These are phyloP conservation scores for Colletotrichum lentis DNA, from an alignment of 2,329 filamentous ascomycete genomes.

Conservation along the genomic window DNA sequence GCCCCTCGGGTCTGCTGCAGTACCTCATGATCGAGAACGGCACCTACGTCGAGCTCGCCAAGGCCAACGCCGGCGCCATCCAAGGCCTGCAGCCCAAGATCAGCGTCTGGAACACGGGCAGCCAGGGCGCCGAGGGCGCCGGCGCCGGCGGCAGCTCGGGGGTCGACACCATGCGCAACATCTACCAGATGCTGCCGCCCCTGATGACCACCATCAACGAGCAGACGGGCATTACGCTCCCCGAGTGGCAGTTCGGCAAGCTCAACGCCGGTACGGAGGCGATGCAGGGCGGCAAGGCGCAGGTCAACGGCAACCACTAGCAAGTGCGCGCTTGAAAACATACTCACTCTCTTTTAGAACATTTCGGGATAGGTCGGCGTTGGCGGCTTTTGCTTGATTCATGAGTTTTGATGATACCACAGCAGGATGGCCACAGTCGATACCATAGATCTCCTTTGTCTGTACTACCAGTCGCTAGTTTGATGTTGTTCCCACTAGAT, in stretches of 20 bases:
- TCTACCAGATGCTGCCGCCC: slow-evolving; percentile 86
- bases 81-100: slow-evolving; percentile 86
- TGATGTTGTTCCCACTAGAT: background rate
- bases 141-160: slow-evolving; percentile 50
- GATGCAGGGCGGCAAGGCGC: slow-evolving; percentile 39
- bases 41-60: slow-evolving; percentile 78
- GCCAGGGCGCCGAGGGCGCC: slow-evolving; percentile 53
- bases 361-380: slow-evolving; percentile 13
- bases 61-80: slow-evolving; percentile 79
- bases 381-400: slow-evolving; percentile 16
- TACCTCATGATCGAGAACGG: slow-evolving; percentile 89
- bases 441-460: slow-evolving; percentile 28
- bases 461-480: background rate
- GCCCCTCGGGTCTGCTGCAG: slow-evolving; percentile 79
- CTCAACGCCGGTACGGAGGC: slow-evolving; percentile 49
- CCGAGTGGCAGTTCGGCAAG: slow-evolving; percentile 75
- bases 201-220: slow-evolving; percentile 87
- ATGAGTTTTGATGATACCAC: slow-evolving; percentile 27
- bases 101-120: slow-evolving; percentile 86
- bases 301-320: slow-evolving; percentile 23
- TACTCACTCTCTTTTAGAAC: background rate
- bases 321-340: too few relatives aligned
- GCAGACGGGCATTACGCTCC: slow-evolving; percentile 83
- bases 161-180: slow-evolving; percentile 76
- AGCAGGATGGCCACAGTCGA: slow-evolving; percentile 10